These are phyloP conservation scores for Xerocomus nothofagi DNA, from an alignment of 1,284 basidiomycete species.

Conservation along the genomic window DNA sequence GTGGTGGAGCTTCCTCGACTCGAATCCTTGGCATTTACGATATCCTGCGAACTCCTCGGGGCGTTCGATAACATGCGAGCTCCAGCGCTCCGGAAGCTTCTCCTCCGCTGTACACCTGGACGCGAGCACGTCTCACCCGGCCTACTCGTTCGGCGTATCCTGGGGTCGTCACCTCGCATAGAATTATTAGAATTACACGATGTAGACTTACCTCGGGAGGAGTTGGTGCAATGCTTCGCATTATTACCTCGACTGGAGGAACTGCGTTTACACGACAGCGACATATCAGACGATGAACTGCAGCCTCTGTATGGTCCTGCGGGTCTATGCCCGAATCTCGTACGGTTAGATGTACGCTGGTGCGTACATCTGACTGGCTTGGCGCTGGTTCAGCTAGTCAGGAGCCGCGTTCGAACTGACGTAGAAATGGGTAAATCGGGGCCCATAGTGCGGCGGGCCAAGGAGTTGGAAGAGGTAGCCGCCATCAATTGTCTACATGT, in stretches of 20 bases:
- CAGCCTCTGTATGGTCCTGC: conserved; percentile 40
- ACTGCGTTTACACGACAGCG: conserved; percentile 59
- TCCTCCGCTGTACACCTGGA: conserved; percentile 39
- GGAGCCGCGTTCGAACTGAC: conserved; percentile 34
- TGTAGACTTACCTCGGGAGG: conserved; percentile 45
- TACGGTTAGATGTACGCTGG: conserved; percentile 58
- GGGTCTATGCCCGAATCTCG: conserved; percentile 49
- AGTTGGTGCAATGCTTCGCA: conserved; percentile 44
- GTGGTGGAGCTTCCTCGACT: conserved; percentile 40
- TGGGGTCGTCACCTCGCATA: conserved; percentile 46
- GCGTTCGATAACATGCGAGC: conserved; percentile 44
- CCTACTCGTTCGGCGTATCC: conserved; percentile 41
- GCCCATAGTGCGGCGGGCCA: not conserved
- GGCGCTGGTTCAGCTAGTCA: conserved; percentile 50
- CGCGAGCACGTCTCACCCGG: conserved; percentile 36
- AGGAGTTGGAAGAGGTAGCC: conserved; percentile 45
- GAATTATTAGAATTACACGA: conserved; percentile 57
- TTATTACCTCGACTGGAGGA: conserved; percentile 44
- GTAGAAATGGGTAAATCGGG: conserved; percentile 5
- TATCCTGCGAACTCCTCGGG: conserved; percentile 44
- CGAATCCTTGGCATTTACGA: conserved; percentile 42
- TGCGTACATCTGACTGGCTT: conserved; percentile 56
- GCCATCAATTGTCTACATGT: conserved; percentile 62
- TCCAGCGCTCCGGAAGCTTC: conserved; percentile 45
- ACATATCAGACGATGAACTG: conserved; percentile 54